These are phyloP conservation scores for Alisma plantagoaquatica DNA, from an alignment of 106 monocot genomes.

Conservation along the genomic window DNA sequence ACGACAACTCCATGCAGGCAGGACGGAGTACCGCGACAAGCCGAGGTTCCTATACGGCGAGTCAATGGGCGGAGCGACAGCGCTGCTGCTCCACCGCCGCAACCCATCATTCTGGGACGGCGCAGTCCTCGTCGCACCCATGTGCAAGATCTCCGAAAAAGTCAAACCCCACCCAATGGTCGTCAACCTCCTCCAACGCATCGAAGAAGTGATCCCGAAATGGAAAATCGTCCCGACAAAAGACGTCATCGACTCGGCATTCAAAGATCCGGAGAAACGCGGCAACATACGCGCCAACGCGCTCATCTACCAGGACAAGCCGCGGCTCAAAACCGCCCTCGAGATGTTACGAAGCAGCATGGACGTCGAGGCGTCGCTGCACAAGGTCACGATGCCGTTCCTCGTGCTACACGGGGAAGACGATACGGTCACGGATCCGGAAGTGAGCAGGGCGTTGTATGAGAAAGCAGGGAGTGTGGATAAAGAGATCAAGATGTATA, in stretches of 20 bases:
- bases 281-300: slow-evolving; percentile 68
- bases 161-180: slow-evolving; percentile 92
- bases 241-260: slow-evolving; percentile 80
- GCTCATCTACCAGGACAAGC: slow-evolving; percentile 91
- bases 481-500: slow-evolving; percentile 91
- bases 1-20: too few relatives aligned
- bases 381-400: slow-evolving; percentile 57
- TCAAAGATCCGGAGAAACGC: slow-evolving; percentile 85
- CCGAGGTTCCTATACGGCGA: slow-evolving; percentile 88
- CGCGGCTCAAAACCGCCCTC: slow-evolving; percentile 84
- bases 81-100: slow-evolving; percentile 65
- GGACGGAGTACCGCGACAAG: slow-evolving; percentile 46
- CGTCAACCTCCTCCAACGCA: slow-evolving; percentile 47
- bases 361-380: slow-evolving; percentile 49
- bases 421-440: slow-evolving; percentile 92
- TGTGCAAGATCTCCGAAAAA: slow-evolving; percentile 99
- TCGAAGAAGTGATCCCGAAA: slow-evolving; percentile 90
- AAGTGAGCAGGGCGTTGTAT: slow-evolving; percentile 78
- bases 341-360: slow-evolving; percentile 86
- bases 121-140: slow-evolving; percentile 85
- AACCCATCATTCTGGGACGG: slow-evolving; percentile 87
- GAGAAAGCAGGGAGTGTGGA: slow-evolving; percentile 54
- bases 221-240: slow-evolving; percentile 98
- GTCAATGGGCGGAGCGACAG: slow-evolving; percentile 95
- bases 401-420: slow-evolving; percentile 82